phyloP scores from a whole-genome alignment of 108 stramenopile genomes.

The Fistulifera pelliculosa region DNA sequence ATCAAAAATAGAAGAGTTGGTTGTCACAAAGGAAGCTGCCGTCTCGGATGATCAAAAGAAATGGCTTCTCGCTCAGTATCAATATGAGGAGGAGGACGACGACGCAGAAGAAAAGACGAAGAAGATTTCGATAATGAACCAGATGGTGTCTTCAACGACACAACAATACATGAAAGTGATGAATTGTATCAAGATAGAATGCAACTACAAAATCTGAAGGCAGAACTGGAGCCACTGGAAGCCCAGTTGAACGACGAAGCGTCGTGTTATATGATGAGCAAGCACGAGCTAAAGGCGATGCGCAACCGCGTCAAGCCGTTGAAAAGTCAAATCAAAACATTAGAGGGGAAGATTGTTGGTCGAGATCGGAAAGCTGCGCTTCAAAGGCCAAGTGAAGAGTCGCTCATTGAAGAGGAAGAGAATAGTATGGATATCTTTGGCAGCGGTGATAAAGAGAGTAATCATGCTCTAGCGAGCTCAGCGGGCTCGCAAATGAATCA shows the following conservation, averaged over 20 bases:
- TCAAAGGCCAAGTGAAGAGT: slow-evolving; percentile 7
- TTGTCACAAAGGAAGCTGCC: background rate
- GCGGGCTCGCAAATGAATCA: background rate
- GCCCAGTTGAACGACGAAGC: slow-evolving; percentile 55
- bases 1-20: background rate
- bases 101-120: slow-evolving; percentile 7
- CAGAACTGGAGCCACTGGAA: slow-evolving; percentile 31
- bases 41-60: background rate
- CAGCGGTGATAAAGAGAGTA: background rate
- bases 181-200: no score
- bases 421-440: slow-evolving; percentile 10
- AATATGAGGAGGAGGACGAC: slow-evolving; percentile 38
- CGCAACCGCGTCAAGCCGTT: slow-evolving; percentile 27
- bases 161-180: no score
- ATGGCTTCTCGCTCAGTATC: slow-evolving; percentile 17
- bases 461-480: background rate
- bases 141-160: no score
- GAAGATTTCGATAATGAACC: no score
- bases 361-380: slow-evolving; percentile 1
- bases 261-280: slow-evolving; percentile 66
- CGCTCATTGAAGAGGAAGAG: slow-evolving; percentile 11
- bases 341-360: slow-evolving; percentile 10
- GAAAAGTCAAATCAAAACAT: slow-evolving; percentile 14
- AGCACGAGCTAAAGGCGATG: slow-evolving; percentile 53
- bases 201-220: no score